Evolutionary conservation across 768 basidiomycete genomes (phyloP).

Genomic region (Tylopilus plumbeoviolaceoides): DNA sequence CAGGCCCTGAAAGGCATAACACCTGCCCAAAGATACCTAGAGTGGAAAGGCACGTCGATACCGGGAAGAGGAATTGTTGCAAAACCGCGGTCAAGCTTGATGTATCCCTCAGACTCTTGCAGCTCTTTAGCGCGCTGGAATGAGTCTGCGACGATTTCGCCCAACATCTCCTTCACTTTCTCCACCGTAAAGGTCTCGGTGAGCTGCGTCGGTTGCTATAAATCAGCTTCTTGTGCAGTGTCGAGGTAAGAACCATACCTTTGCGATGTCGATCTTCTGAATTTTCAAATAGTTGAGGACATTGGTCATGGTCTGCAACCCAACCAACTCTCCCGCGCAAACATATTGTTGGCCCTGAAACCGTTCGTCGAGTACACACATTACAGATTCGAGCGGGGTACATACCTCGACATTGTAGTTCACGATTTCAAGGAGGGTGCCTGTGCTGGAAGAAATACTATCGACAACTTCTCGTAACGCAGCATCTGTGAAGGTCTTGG

Average conservation of each 20-base stretch:
- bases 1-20: slow-evolving; percentile 97
- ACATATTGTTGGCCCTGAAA: slow-evolving; percentile 97
- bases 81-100: slow-evolving; percentile 94
- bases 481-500: slow-evolving; percentile 89
- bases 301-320: slow-evolving; percentile 90
- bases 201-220: slow-evolving; percentile 46
- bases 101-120: slow-evolving; percentile 79
- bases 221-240: not conserved
- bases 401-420: slow-evolving; percentile 91
- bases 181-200: slow-evolving; percentile 86
- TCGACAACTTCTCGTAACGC: slow-evolving; percentile 98
- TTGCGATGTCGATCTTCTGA: slow-evolving; percentile 90
- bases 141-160: slow-evolving; percentile 84
- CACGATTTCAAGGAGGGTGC: slow-evolving; percentile 92
- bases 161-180: slow-evolving; percentile 94
- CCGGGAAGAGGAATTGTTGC: slow-evolving; percentile 94
- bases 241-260: slow-evolving; percentile 42
- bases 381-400: not conserved
- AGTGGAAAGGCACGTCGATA: slow-evolving; percentile 99
- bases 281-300: slow-evolving; percentile 95
- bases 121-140: slow-evolving; percentile 71
- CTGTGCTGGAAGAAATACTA: slow-evolving; percentile 70
- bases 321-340: slow-evolving; percentile 93
- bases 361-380: slow-evolving; percentile 3
- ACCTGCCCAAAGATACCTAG: slow-evolving; percentile 97